A percentile compares a stretch with the other conserved stretches of the same genome.
These are phyloP conservation scores for Verticillium longisporum DNA, from an alignment of 2,329 filamentous ascomycete genomes.

Conservation along the genomic window DNA sequence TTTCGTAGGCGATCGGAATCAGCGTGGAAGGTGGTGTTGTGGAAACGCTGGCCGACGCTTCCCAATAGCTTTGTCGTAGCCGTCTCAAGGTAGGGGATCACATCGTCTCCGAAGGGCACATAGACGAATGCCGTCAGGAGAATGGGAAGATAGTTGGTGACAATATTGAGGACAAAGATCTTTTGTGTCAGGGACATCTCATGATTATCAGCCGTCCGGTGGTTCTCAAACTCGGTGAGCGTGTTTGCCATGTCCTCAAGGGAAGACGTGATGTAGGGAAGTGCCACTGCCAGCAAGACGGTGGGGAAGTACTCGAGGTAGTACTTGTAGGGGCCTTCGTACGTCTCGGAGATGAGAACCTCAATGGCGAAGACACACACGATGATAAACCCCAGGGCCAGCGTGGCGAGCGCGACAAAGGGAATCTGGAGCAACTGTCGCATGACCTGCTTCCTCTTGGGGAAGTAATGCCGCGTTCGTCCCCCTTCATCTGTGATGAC, in stretches of 20 bases:
- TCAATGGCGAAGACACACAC: conserved; percentile 66
- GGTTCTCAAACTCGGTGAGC: conserved; percentile 68
- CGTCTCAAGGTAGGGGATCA: conserved; percentile 61
- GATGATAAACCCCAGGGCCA: conserved; percentile 59
- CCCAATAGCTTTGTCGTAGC: conserved; percentile 44
- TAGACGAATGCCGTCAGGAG: conserved; percentile 75
- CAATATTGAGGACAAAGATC: conserved; percentile 72
- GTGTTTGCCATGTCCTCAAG: conserved; percentile 56
- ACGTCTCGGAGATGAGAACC: conserved; percentile 68
- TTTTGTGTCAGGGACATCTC: conserved; percentile 67
- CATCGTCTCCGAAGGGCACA: conserved; percentile 62
- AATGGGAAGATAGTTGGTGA: conserved; percentile 71
- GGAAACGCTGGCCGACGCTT: conserved; percentile 40
- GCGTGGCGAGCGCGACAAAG: conserved; percentile 53
- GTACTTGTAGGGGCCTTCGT: conserved; percentile 61
- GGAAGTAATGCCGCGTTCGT: conserved; percentile 54
- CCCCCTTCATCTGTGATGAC: conserved; percentile 57
- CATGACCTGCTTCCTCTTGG: conserved; percentile 55
- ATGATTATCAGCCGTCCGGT: conserved; percentile 62
- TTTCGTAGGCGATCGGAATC: conserved; percentile 61
- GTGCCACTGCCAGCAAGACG: conserved; percentile 57
- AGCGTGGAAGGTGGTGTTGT: conserved; percentile 51
- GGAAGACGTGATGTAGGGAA: conserved; percentile 58
- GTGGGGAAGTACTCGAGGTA: conserved; percentile 67
- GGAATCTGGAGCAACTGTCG: conserved; percentile 64